Base-by-base conservation (phyloP, 345 rosid species). In the Salix brachista region DNA sequence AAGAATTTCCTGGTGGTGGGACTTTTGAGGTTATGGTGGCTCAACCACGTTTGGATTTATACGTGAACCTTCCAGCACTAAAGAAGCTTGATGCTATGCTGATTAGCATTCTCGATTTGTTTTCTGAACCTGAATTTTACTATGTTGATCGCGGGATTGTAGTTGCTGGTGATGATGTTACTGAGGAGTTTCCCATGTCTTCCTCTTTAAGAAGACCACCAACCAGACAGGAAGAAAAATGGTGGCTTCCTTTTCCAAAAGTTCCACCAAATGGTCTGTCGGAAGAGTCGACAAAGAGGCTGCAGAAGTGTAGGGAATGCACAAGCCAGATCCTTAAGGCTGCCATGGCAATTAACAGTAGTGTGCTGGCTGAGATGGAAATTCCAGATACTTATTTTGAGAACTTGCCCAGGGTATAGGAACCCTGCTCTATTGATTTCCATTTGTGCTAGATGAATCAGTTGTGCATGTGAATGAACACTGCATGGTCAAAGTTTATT, bases 181-280 rank as follows among this genome's bases (percentile, higher is more conserved):
- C 17, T 21, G 61, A 71, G 3, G 14, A 56, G 7, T 72, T 66
- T 44, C 30, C 75, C 41, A 12, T 65, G 11, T 21, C 74, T 17
- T 28, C 64, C 17, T 75, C 75, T 52, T 74, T 46, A 21, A 74
- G 67, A 52, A 62, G 69, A n/a, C 64, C 76, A 1, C 67, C 78
- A n/a, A 34, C 39, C 28, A 73, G 80, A 50, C 78, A 73, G 71
- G 71, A 70, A 32, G 84, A 77, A 39, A 77, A 81, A 64, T 77
- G 84, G 78, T 81, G 84, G 84, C 80, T 81, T 48, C 84, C 84
- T 2, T 77, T 70, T 62, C 84, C 81, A 1, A 77, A 70, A 74
- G 76, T 77, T 25, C 80, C 84, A 13, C 50, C 11, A 8, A 65
- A 54, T 42, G 84, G 84, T 25, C 70, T 81, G 62, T 69, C 69